Conservation (phyloP, 495 filamentous ascomycete species). For the Echria macrotheca region DNA sequence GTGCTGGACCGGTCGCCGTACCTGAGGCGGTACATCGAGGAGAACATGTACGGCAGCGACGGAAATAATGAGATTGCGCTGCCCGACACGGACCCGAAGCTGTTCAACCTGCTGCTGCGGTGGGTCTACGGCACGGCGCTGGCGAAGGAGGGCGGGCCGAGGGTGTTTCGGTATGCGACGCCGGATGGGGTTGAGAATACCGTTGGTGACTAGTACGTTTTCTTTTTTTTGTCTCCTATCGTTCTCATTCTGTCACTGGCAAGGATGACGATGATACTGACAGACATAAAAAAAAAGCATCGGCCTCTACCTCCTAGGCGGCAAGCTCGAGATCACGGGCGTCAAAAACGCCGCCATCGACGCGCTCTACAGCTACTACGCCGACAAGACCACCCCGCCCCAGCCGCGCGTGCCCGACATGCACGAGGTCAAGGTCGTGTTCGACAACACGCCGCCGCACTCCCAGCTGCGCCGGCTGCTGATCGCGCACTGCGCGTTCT, state of each 20-base stretch:
- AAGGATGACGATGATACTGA: too few species aligned
- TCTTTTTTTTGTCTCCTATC: neutral
- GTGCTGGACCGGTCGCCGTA: constrained; percentile 18
- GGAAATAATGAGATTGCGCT: constrained; percentile 14
- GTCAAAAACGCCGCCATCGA: constrained; percentile 15
- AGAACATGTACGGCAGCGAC: neutral
- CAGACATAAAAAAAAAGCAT: constrained; percentile 14
- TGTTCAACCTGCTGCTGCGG: constrained; percentile 22
- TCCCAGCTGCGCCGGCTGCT: constrained; percentile 23
- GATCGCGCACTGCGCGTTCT: constrained; percentile 19
- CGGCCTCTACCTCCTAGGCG: constrained; percentile 25
- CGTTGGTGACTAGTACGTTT: constrained; percentile 25
- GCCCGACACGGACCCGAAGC: constrained; percentile 14
- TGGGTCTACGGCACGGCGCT: constrained; percentile 28
- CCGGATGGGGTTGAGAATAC: constrained; percentile 13
- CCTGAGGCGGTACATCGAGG: constrained; percentile 17
- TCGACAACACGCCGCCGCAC: constrained; percentile 15
- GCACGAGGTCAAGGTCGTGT: constrained; percentile 21
- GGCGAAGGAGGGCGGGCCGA: constrained; percentile 4
- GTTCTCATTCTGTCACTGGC: neutral
- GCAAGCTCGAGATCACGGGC: constrained; percentile 16
- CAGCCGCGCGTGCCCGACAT: constrained; percentile 8
- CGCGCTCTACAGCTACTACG: constrained; percentile 17
- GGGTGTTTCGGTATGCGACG: constrained; percentile 13
- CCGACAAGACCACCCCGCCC: neutral